Evolutionary conservation across 352 stramenopile species (phyloP), one percentile per base, ranked within the genome.

Genomic region (Globisporangium perplexum): DNA sequence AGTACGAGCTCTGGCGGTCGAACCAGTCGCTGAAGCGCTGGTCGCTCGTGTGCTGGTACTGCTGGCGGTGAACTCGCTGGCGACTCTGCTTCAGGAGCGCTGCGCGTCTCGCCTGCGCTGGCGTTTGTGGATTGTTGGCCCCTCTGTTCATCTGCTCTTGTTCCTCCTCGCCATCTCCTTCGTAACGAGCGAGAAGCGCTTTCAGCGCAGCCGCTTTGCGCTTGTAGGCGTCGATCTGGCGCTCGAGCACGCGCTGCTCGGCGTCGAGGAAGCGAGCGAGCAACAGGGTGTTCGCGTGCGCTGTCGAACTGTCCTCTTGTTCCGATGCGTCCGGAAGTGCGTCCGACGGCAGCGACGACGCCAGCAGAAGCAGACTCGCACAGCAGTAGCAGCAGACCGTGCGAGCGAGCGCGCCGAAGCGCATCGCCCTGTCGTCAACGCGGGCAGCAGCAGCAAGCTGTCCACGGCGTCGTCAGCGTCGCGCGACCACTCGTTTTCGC

Each of bases 21-120:
- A 61, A 55, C 55, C 55, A 61, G 42, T 61, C 55, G 36, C 48
- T 61, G 18, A 61, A 55, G 26, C 33, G 55, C 23, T 61, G 55
- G 15, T 31, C 49, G 5, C 2, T 11, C 10, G 35, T 26, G 24
- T 49, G 36, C 24, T 53, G 53, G 20, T 59, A 45, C 20, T 59
- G 53, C 33, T 58, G 52, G 1, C 47, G 44, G n/a, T 52, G 35
- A 23, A 45, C 38, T 26, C 53, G 53, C 26, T 59, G 35, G 14
- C 45, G 44, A 8, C 23, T 47, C 23, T 38, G 42, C 43, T 48
- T 26, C 22, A 48, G n/a, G 17, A 41, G 24, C 5, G 26, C n/a
- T 1, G 31, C 3, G 22, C 53, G 45, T 22, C 24, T 42, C 23
- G 26, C 12, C 22, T 53, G 44, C 15, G 26, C 26, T 33, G 22